Conservation (phyloP, 371 early-diverging fungal genomes). For the Chytridium lagenaria region DNA sequence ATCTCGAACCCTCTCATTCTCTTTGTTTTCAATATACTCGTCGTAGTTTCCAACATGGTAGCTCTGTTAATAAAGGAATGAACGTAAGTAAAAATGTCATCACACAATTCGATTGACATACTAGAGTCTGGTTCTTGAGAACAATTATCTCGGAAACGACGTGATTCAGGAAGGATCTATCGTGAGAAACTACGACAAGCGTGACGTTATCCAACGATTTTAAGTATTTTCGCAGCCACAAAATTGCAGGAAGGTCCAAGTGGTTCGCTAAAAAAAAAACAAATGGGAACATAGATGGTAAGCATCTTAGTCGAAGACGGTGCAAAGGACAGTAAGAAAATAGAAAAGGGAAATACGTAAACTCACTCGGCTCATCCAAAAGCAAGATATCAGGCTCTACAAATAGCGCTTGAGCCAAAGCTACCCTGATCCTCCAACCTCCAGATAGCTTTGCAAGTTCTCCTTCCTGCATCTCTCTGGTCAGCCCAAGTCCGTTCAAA, state of each 20-base stretch:
- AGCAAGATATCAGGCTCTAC: constrained; percentile 78
- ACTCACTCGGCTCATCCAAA: constrained; percentile 80
- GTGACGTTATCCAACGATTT: constrained; percentile 62
- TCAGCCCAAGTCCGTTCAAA: constrained; percentile 57
- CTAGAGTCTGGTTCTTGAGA: constrained; percentile 65
- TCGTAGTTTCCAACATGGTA: constrained; percentile 81
- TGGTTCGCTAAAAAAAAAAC: constrained; percentile 62
- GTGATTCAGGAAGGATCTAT: constrained; percentile 74
- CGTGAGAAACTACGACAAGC: constrained; percentile 80
- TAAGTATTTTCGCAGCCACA: constrained; percentile 80
- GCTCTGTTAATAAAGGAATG: not conserved
- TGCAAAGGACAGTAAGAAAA: no score
- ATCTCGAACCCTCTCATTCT: constrained; percentile 56
- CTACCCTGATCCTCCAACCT: constrained; percentile 89
- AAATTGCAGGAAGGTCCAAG: constrained; percentile 78
- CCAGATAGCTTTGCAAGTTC: constrained; percentile 69
- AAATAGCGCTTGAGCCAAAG: constrained; percentile 82
- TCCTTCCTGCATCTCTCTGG: constrained; percentile 37
- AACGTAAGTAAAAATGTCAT: not conserved
- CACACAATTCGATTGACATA: constrained; percentile 15
- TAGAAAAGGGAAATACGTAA: not conserved
- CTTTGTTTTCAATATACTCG: constrained; percentile 68
- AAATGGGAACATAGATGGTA: not conserved
- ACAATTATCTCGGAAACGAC: constrained; percentile 76
- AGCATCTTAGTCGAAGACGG: no score